Base-by-base conservation (phyloP, 345 rosid species). In the Salix arbutifolia region DNA sequence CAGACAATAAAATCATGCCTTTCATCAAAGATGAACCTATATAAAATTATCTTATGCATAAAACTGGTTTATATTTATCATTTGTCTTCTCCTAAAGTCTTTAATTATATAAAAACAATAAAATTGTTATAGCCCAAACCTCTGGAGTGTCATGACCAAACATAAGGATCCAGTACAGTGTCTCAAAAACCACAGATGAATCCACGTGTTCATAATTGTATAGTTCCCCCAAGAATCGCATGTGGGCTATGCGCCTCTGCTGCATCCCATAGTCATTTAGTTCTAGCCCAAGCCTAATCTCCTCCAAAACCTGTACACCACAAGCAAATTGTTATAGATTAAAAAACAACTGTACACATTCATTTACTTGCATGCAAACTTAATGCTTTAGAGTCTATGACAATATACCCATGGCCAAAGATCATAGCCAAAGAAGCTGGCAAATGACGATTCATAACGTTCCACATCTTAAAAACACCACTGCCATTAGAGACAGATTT, bases 171-270 rank as follows among this genome's bases (percentile, higher is more conserved):
- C 91, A 78, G 85, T 94, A 87, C 61, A 96, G 91, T 2, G 98
- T 96, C 84, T 96, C 97, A 72, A 96, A 96, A 78, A 96, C 91
- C 78, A 96, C 98, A 71, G 97, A 94, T 42, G 99, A 96, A 83
- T 94, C 99, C 81, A 94, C 97, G 44, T 89, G 99, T 84, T 92
- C 97, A 78, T 94, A 94, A 85, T 96, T 96, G 89, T 96, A 96
- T 76, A 94, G 90, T 88, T 94, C 98, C 82, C 99, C 99, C 79
- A 96, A 85, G 85, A 92, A 91, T 77, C 96, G 89, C 97, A 94
- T 90, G 83, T 91, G 99, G 14, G 98, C 98, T 82, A 96, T 86
- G 76, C 97, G 97, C 80, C 87, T 94, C 86, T 96, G 99, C 86
- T 94, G 99, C 92, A 94, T 90, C 80, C 97, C 97, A 84, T 88